Percentiles rank a stretch among this genome's conserved stretches.
phyloP scores from a whole-genome alignment of 177 flowering plant genomes.

The Vitis hybrid region DNA sequence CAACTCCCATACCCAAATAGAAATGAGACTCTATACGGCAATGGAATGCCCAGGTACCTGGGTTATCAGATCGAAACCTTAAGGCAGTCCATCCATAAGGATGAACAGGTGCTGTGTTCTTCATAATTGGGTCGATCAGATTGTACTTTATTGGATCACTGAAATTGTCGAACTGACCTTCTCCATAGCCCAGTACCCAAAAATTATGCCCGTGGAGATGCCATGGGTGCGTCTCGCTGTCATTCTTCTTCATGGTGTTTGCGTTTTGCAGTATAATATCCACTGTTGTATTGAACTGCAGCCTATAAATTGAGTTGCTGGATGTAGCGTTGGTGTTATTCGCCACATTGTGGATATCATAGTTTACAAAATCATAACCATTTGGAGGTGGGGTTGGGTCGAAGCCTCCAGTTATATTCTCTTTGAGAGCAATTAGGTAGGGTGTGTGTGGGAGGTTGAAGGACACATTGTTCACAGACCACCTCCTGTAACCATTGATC shows the following conservation, averaged over 20 bases:
- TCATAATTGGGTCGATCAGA: conserved; percentile 73
- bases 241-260: conserved; percentile 41
- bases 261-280: conserved; percentile 85
- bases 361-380: conserved; percentile 41
- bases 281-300: conserved; percentile 67
- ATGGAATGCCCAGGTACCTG: conserved; percentile 92
- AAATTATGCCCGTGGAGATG: conserved; percentile 95
- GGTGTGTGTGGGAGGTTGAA: conserved; percentile 74
- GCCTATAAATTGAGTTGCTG: conserved; percentile 49
- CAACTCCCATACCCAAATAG: conserved; percentile 88
- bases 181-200: conserved; percentile 87
- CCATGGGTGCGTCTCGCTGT: conserved; percentile 96
- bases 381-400: conserved; percentile 63
- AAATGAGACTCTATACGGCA: conserved; percentile 92
- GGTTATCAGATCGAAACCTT: conserved; percentile 72
- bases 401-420: conserved; percentile 36
- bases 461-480: conserved; percentile 85
- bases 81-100: conserved; percentile 62
- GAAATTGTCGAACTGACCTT: conserved; percentile 57
- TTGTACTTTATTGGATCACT: conserved; percentile 61
- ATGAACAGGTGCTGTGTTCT: conserved; percentile 69
- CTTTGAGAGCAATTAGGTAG: conserved; percentile 65
- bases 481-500: conserved; percentile 39
- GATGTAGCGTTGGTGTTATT: conserved; percentile 53
- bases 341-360: conserved; percentile 43